phyloP scores from a whole-genome alignment of 106 monocot species.

The Iris macrosiphon region DNA sequence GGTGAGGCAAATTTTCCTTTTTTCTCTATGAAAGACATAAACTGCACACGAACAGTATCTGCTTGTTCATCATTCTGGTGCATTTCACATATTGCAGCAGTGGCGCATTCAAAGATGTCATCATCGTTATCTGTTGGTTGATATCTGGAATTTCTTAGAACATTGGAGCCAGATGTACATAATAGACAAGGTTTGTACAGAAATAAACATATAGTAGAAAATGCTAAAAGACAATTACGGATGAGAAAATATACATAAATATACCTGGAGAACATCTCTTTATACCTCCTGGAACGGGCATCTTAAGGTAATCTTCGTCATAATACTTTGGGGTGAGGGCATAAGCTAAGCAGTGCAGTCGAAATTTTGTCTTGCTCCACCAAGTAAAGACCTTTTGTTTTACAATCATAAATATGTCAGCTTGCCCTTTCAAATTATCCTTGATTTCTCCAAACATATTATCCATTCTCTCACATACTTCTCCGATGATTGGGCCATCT shows the following conservation, averaged over 20 bases:
- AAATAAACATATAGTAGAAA: not conserved
- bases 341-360: conserved; percentile 41
- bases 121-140: conserved; percentile 36
- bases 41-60: conserved; percentile 40
- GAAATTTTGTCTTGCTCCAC: conserved; percentile 32
- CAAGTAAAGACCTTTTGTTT: conserved; percentile 15
- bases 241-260: not conserved
- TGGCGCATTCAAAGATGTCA: conserved; percentile 36
- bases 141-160: not conserved
- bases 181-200: not conserved
- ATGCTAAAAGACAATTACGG: no score
- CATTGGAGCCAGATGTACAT: not conserved
- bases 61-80: conserved; percentile 23
- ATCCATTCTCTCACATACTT: conserved; percentile 57
- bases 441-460: conserved; percentile 45
- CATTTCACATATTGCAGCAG: conserved; percentile 31
- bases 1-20: conserved; percentile 47
- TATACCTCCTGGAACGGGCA: conserved; percentile 27
- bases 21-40: conserved; percentile 38
- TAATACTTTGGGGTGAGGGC: conserved; percentile 50
- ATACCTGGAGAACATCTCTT: conserved; percentile 39
- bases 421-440: conserved; percentile 31
- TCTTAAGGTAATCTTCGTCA: conserved; percentile 43
- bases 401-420: conserved; percentile 18
- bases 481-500: conserved; percentile 42